Base-by-base conservation (phyloP, 441 rosid genomes). In the Theobroma grandiflorum region DNA sequence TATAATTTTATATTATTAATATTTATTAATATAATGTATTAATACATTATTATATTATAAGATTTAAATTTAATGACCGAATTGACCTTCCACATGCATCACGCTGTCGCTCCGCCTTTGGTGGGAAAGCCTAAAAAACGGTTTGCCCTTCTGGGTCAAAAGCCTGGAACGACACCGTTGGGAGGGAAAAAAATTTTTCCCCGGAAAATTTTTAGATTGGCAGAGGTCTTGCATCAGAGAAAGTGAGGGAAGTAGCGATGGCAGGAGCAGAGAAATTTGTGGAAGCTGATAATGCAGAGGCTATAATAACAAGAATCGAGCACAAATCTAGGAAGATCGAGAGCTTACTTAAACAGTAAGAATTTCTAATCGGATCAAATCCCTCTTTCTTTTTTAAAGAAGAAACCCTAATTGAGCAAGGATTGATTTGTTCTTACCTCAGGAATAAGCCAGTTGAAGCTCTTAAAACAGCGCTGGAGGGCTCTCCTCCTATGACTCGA, bases 401-500 rank as follows among this genome's bases (percentile, higher is more conserved):
- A 35, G 55, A 52, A 78, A 69, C 65, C 40, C 47, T 74, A 53
- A 42, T 42, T 49, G 0, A 4, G 0, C 4, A 58, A n/a, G 12
- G 38, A 68, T 15, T 42, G 33, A 20, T 74, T 26, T 52, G 45
- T 49, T 59, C 14, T 31, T 20, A 66, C 8, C 20, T 61, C 72
- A 92, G 95, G 83, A 83, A 78, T 78, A 94, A 87, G 71, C 92
- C 88, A 7, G 89, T 96, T 0, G 98, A 96, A 87, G 98, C 97
- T 79, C 90, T 96, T 40, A 93, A 93, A 92, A 96, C 95, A 2
- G 92, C 97, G 14, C 97, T 94, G 1, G 97, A 96, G 83, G 98
- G 92, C 8, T 88, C 97, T 38, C 94, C 95, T 69, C 93, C 91
- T 0, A 89, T 88, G 72, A 89, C 97, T 74, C 83, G 59, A 59